Evolutionary conservation across 768 basidiomycete genomes (phyloP).

Genomic region (Pulveroboletus sp.): DNA sequence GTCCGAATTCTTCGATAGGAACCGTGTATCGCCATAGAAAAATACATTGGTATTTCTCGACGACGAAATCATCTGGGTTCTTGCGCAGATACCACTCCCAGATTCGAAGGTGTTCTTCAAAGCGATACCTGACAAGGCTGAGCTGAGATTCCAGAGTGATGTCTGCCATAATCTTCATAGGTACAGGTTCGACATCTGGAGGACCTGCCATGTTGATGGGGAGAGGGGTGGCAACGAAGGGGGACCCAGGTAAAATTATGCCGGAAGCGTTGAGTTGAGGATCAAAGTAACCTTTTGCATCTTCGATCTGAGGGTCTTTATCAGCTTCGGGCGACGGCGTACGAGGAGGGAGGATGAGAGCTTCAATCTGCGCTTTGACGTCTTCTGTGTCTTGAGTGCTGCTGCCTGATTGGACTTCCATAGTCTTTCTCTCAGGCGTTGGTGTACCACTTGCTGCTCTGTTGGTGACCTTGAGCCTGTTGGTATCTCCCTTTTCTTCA

Average conservation of each 20-base stretch:
- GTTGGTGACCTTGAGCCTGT: constrained; percentile 11
- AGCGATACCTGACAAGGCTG: constrained; percentile 67
- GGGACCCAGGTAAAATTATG: constrained; percentile 27
- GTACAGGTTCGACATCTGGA: constrained; percentile 37
- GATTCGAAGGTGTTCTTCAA: constrained; percentile 81
- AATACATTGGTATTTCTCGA: constrained; percentile 91
- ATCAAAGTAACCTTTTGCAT: constrained; percentile 42
- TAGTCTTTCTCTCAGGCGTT: constrained; percentile 24
- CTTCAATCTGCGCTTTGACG: constrained; percentile 66
- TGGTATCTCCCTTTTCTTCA: constrained; percentile 53
- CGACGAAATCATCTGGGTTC: constrained; percentile 80
- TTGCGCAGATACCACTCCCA: constrained; percentile 96
- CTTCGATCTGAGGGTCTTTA: constrained; percentile 27
- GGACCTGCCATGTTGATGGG: constrained; percentile 22
- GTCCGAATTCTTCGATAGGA: constrained; percentile 63
- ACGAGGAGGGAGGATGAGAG: constrained; percentile 34
- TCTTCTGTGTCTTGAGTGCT: constrained; percentile 39
- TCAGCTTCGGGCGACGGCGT: constrained; percentile 37
- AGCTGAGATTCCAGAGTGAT: constrained; percentile 73
- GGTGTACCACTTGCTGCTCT: constrained; percentile 26
- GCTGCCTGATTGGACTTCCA: constrained; percentile 3
- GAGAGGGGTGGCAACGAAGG: constrained; percentile 31
- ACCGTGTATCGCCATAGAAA: constrained; percentile 74
- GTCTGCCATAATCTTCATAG: constrained; percentile 59
- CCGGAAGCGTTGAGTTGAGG: constrained; percentile 28